Evolutionary conservation across 345 rosid genomes (phyloP).

Genomic region (Kandelia obovata): DNA sequence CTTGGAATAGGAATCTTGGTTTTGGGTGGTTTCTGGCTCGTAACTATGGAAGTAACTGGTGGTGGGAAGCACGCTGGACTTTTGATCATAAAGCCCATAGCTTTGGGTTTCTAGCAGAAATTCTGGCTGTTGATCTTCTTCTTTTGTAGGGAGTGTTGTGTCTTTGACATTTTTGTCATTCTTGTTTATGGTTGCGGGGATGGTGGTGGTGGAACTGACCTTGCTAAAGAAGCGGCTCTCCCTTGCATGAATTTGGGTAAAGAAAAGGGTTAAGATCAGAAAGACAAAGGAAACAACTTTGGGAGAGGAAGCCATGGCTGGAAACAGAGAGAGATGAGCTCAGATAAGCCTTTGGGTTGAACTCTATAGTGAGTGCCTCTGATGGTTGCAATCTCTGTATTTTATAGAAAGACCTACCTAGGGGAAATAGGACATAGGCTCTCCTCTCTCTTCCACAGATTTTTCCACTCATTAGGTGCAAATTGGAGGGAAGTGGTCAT

Average conservation of each 20-base stretch:
- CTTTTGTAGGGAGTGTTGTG: constrained; percentile 1
- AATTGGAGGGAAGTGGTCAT: constrained; percentile 22
- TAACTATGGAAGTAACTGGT: constrained; percentile 18
- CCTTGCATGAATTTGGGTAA: constrained; percentile 14
- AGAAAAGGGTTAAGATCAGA: constrained; percentile 2
- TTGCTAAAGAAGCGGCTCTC: constrained; percentile 29
- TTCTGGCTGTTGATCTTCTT: constrained; percentile 25
- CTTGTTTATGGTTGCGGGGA: background rate
- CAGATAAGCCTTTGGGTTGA: background rate
- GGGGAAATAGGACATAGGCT: too few species aligned
- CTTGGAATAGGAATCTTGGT: constrained; percentile 28
- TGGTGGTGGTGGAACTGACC: constrained; percentile 12
- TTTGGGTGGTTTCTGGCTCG: constrained; percentile 20
- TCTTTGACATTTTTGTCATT: constrained; percentile 1
- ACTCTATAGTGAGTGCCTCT: constrained; percentile 3
- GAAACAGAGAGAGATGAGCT: background rate
- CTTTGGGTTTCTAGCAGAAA: constrained; percentile 42
- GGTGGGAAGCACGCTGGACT: constrained; percentile 12
- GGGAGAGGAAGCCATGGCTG: constrained; percentile 28
- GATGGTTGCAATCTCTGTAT: constrained; percentile 22
- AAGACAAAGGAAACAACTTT: constrained; percentile 10
- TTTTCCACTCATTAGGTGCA: constrained; percentile 17
- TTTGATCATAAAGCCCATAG: constrained; percentile 52
- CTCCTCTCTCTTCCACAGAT: background rate
- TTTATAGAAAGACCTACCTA: constrained; percentile 25